Percentiles rank a stretch among this genome's conserved stretches.
These are phyloP conservation scores for Sarocladium kiliense DNA, from an alignment of 2,329 filamentous ascomycete species.

Conservation along the genomic window DNA sequence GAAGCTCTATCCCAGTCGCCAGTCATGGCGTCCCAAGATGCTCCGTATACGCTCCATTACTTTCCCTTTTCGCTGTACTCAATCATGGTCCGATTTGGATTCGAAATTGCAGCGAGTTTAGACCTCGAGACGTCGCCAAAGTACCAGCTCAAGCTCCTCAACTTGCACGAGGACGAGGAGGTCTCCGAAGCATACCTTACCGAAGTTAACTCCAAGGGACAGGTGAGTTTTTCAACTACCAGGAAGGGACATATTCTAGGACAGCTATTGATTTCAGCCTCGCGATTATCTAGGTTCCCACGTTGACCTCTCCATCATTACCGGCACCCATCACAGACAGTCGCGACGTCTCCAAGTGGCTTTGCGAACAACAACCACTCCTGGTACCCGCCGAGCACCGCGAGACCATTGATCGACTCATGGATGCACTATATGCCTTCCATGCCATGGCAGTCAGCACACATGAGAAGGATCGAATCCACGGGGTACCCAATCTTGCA, in stretches of 20 bases:
- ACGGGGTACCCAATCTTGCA: conserved; percentile 22
- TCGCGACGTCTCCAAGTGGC: conserved; percentile 21
- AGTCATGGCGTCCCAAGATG: conserved; percentile 12
- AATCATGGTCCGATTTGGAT: conserved; percentile 23
- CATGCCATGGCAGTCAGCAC: conserved; percentile 20
- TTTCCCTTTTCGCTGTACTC: conserved; percentile 26
- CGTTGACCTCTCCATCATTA: conserved; percentile 20
- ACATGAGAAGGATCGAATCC: conserved; percentile 17
- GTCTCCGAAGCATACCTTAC: conserved; percentile 23
- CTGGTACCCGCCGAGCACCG: conserved; percentile 19
- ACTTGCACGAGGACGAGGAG: conserved; percentile 21
- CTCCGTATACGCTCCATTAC: conserved; percentile 22
- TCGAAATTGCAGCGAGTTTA: conserved; percentile 19
- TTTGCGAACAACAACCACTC: conserved; percentile 22
- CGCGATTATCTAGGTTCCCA: conserved; percentile 19
- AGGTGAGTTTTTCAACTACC: conserved; percentile 18
- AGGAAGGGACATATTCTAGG: too few species aligned
- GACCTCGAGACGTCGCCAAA: conserved; percentile 19
- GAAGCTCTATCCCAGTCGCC: background rate
- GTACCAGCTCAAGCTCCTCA: conserved; percentile 20
- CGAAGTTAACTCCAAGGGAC: conserved; percentile 20
- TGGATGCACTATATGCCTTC: conserved; percentile 21
- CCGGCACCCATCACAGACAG: conserved; percentile 20
- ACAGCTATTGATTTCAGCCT: background rate
- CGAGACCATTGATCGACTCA: conserved; percentile 17